Evolutionary conservation across 495 filamentous ascomycete species (phyloP).

Genomic region (Penicillium flavigenum): DNA sequence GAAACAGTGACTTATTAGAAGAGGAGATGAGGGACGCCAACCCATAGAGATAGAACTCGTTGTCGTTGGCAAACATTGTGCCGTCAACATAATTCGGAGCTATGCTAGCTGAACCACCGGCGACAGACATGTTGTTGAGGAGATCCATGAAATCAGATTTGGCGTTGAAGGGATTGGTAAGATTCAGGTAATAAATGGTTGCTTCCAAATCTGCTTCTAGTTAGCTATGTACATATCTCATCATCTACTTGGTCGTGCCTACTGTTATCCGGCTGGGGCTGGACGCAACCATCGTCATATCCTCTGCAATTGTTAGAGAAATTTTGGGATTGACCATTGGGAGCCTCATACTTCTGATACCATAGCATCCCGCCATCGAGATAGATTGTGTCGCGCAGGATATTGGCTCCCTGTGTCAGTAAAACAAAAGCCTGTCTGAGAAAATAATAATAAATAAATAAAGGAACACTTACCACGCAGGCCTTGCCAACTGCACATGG

Average conservation of each 20-base stretch:
- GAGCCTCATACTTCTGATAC: slow-evolving; percentile 39
- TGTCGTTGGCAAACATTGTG: slow-evolving; percentile 63
- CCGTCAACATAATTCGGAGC: slow-evolving; percentile 62
- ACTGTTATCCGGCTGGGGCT: not conserved
- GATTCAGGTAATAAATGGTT: slow-evolving; percentile 42
- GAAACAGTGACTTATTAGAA: not conserved
- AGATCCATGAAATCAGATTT: slow-evolving; percentile 21
- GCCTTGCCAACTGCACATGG: slow-evolving; percentile 57
- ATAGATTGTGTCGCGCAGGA: slow-evolving; percentile 66
- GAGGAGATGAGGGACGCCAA: slow-evolving; percentile 5
- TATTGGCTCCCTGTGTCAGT: slow-evolving; percentile 46
- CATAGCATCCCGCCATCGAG: slow-evolving; percentile 62
- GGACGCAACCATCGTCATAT: slow-evolving; percentile 25
- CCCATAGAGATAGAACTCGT: slow-evolving; percentile 53
- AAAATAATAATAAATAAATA: too few species aligned
- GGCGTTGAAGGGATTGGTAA: slow-evolving; percentile 49
- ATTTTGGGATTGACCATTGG: not conserved
- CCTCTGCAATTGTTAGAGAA: slow-evolving; percentile 17
- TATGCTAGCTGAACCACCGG: slow-evolving; percentile 46
- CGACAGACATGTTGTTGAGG: slow-evolving; percentile 36
- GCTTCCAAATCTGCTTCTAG: slow-evolving; percentile 51
- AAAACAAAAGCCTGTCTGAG: not conserved
- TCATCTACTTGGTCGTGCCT: not conserved
- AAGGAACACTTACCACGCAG: slow-evolving; percentile 43
- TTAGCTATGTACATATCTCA: slow-evolving; percentile 29